Base-by-base conservation (phyloP, 768 basidiomycete species). In the Tephrocybe sp. region DNA sequence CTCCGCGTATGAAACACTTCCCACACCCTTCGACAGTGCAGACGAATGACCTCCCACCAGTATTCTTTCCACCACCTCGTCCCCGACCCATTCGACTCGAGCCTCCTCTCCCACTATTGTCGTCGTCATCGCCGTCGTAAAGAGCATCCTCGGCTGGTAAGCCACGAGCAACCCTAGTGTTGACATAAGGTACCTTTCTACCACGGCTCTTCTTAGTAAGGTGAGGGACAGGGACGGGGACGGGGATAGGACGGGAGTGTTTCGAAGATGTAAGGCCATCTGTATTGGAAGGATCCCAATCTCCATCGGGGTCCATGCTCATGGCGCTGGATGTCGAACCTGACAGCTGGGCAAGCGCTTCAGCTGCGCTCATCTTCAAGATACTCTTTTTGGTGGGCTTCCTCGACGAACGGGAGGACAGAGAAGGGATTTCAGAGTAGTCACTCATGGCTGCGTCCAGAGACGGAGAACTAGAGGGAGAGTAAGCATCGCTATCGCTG, bases 1-100 rank as follows among this genome's bases (percentile, higher is more conserved):
- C 93, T 18, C 87, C 86, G 24, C 93, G 77, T 29, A 86, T 84
- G 67, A 95, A 94, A 58, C 84, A 88, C 69, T 93, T 93, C 36
- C 86, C 87, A 64, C 93, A 94, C 4, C 84, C 91, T 13, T 79
- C 77, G 22, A 93, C 90, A 50, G 79, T 78, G 72, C 91, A 94
- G 41, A 80, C 71, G 64, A 90, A 90, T 57, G 80, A 73, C 52
- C 82, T 74, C 61, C 62, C 72, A 57, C 63, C 68, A 57, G 65
- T 63, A 61, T 59, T 67, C 66, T 64, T 71, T 54, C 65, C 70
- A 58, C 65, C 67, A 54, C 65, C 38, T 63, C 67, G 40, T 59
- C 60, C 52, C 45, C 58, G 39, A 13, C 60, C 49, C 38, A 34
- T 50, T 16, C 50, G 41, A 38, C 57, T 54, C 37, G 58, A 27